These are phyloP conservation scores for Oryza punctata DNA, from an alignment of 176 grass and related monocot genomes.

Conservation along the genomic window DNA sequence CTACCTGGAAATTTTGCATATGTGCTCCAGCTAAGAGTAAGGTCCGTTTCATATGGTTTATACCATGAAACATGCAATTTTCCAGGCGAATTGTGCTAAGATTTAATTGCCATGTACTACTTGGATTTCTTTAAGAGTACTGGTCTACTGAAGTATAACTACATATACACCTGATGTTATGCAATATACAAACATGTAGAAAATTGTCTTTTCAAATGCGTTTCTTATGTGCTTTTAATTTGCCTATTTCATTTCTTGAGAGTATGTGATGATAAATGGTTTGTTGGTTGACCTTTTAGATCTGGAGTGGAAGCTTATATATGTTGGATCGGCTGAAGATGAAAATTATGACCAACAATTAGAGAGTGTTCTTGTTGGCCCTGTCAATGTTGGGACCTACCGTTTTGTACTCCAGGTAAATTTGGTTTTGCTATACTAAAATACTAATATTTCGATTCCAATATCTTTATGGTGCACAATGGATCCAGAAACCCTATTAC, in stretches of 20 bases:
- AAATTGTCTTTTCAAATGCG: background rate
- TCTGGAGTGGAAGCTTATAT: constrained; percentile 96
- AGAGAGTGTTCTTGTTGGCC: constrained; percentile 95
- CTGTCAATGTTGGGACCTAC: constrained; percentile 96
- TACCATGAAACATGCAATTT: background rate
- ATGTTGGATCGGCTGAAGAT: constrained; percentile 98
- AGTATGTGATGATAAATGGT: background rate
- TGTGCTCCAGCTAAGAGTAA: background rate
- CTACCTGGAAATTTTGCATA: background rate
- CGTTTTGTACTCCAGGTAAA: constrained; percentile 91
- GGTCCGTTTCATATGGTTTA: background rate
- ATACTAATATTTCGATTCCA: background rate
- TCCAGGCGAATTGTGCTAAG: background rate
- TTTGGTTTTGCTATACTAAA: background rate
- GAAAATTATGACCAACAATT: constrained; percentile 95
- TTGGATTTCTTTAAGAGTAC: background rate
- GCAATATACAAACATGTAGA: background rate
- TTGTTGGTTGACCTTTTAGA: constrained; percentile 44
- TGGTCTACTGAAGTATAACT: background rate
- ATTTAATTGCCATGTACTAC: background rate
- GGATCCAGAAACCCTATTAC: background rate
- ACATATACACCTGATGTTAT: background rate
- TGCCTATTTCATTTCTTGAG: constrained; percentile 1
- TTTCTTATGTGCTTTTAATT: background rate
- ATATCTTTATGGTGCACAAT: background rate